These are phyloP conservation scores for Russula brevipes DNA, from an alignment of 768 basidiomycete species.

Conservation along the genomic window DNA sequence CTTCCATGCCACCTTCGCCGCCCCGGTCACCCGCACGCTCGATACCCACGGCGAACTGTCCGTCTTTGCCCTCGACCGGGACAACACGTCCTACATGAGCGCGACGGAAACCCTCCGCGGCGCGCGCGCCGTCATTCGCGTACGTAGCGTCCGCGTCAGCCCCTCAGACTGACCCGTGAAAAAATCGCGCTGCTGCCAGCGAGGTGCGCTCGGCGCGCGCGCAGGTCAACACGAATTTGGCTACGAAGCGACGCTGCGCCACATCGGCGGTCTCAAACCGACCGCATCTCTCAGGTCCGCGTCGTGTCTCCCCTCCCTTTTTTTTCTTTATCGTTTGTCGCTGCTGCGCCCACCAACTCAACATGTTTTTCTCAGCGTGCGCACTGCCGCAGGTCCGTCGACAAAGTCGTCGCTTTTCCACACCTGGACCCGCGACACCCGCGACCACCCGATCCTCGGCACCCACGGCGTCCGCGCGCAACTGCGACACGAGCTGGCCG, in stretches of 20 bases:
- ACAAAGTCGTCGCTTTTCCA: slow-evolving; percentile 83
- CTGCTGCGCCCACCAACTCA: background rate
- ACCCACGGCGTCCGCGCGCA: slow-evolving; percentile 61
- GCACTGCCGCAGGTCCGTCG: slow-evolving; percentile 74
- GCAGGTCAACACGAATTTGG: slow-evolving; percentile 67
- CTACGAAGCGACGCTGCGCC: slow-evolving; percentile 78
- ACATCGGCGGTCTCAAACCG: slow-evolving; percentile 64
- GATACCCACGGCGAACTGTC: slow-evolving; percentile 64
- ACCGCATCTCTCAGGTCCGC: slow-evolving; percentile 77
- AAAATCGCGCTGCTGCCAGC: slow-evolving; percentile 2
- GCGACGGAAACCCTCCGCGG: slow-evolving; percentile 62
- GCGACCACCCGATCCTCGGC: slow-evolving; percentile 62
- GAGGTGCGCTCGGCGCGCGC: slow-evolving; percentile 4
- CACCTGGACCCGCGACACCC: slow-evolving; percentile 66
- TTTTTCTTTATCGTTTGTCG: background rate
- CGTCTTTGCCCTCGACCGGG: slow-evolving; percentile 70
- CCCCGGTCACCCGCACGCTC: slow-evolving; percentile 59
- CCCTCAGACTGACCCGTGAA: slow-evolving; percentile 5
- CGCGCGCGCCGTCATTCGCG: slow-evolving; percentile 63
- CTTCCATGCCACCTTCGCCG: slow-evolving; percentile 62
- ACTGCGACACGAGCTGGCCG: slow-evolving; percentile 65
- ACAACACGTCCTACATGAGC: slow-evolving; percentile 75
- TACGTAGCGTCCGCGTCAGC: slow-evolving; percentile 41
- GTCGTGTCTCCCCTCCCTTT: background rate
- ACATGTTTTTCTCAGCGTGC: slow-evolving; percentile 49